Evolutionary conservation across 2,329 filamentous ascomycete species (phyloP).

Genomic region (Hypoxylon sp.): DNA sequence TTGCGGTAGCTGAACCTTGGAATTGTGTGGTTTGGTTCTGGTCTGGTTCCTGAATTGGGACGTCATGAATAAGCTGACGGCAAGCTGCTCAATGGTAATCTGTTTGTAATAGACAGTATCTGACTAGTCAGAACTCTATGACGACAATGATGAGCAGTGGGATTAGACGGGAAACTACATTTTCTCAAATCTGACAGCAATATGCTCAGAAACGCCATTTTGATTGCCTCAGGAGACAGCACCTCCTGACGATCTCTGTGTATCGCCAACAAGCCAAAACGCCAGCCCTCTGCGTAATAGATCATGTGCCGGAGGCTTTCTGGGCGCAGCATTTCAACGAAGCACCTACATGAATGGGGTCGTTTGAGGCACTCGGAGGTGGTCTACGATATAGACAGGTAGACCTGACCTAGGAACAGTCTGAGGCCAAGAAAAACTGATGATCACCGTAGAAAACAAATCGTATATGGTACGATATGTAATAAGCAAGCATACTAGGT

Average conservation of each 20-base stretch:
- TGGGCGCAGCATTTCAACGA: background rate
- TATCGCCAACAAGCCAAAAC: background rate
- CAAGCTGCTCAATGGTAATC: conserved; percentile 6
- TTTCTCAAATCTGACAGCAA: conserved; percentile 1
- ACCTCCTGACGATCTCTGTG: conserved; percentile 17
- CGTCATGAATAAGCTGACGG: conserved; percentile 26
- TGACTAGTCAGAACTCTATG: conserved; percentile 32
- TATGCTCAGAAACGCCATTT: background rate
- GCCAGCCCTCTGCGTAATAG: background rate
- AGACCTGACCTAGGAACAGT: background rate
- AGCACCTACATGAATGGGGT: background rate
- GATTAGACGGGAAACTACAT: conserved; percentile 17
- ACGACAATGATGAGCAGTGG: conserved; percentile 8
- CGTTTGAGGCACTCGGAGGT: background rate
- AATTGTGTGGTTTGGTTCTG: background rate
- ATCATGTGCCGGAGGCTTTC: background rate
- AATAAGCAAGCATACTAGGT: conserved; percentile 18
- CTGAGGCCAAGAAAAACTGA: conserved; percentile 15
- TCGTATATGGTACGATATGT: conserved; percentile 23
- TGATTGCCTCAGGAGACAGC: background rate
- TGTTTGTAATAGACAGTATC: conserved; percentile 18
- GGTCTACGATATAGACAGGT: background rate
- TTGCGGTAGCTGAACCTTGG: background rate
- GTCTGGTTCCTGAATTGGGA: conserved; percentile 4
- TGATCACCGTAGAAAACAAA: conserved; percentile 17